phyloP scores from a whole-genome alignment of 345 rosid species.

The Rhodamnia argentea region DNA sequence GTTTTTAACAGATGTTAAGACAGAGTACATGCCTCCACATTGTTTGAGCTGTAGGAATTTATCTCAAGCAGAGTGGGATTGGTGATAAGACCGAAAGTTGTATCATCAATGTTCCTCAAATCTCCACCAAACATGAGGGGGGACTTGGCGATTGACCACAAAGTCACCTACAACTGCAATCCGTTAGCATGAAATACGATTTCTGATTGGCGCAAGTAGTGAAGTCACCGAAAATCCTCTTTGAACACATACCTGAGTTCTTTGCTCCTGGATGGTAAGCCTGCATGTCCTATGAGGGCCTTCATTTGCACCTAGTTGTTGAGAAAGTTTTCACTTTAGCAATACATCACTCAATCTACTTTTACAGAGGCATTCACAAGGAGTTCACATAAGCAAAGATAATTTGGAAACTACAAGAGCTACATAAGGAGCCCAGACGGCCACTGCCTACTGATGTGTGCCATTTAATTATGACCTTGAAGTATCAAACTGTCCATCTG shows the following conservation, averaged over 20 bases:
- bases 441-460: background rate
- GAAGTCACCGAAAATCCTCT: background rate
- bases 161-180: constrained; percentile 52
- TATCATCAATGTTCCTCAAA: constrained; percentile 49
- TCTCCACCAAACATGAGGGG: constrained; percentile 98
- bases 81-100: constrained; percentile 55
- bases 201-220: background rate
- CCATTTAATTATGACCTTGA: background rate
- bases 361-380: background rate
- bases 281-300: constrained; percentile 75
- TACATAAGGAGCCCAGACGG: background rate
- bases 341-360: background rate
- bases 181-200: background rate
- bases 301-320: constrained; percentile 38
- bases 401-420: background rate
- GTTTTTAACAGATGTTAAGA: background rate
- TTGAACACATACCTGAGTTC: constrained; percentile 50
- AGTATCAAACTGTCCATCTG: background rate
- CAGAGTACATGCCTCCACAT: constrained; percentile 38
- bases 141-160: constrained; percentile 90
- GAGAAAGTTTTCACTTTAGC: background rate
- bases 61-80: constrained; percentile 64
- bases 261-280: constrained; percentile 57
- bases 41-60: constrained; percentile 59
- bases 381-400: background rate